A percentile compares a stretch with the other conserved stretches of the same genome.
phyloP scores from a whole-genome alignment of 2,329 filamentous ascomycete genomes.

The Apiospora kogelbergensis region DNA sequence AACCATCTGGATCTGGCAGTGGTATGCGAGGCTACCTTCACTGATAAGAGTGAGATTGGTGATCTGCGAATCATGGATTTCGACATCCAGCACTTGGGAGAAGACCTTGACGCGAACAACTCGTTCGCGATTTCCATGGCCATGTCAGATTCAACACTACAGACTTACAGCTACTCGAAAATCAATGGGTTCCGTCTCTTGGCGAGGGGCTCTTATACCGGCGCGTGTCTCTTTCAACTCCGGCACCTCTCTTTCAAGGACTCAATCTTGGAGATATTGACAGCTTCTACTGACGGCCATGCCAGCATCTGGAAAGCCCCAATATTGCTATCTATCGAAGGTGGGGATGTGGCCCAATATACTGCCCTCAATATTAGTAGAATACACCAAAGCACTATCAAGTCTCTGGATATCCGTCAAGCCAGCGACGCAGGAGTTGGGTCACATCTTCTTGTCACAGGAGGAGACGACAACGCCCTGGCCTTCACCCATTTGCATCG shows the following conservation, averaged over 20 bases:
- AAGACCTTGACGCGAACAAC: conserved; percentile 4
- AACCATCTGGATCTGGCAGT: conserved; percentile 52
- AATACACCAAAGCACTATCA: conserved; percentile 82
- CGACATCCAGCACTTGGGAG: conserved; percentile 47
- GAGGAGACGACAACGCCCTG: conserved; percentile 86
- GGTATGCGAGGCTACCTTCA: conserved; percentile 54
- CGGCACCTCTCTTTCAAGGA: conserved; percentile 38
- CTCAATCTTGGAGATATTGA: conserved; percentile 49
- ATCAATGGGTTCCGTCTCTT: conserved; percentile 47
- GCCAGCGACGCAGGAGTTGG: conserved; percentile 25
- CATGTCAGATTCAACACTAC: conserved; percentile 81
- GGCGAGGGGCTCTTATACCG: conserved; percentile 61
- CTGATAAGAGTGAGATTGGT: conserved; percentile 48
- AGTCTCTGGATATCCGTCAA: conserved; percentile 52
- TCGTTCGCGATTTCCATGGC: conserved; percentile 66
- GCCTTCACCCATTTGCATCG: conserved; percentile 37
- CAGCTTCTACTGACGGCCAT: conserved; percentile 80
- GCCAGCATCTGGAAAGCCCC: conserved; percentile 57
- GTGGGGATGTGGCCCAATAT: conserved; percentile 19
- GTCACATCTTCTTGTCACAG: conserved; percentile 62
- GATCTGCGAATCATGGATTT: conserved; percentile 85
- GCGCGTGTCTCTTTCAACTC: conserved; percentile 73
- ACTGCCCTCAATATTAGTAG: conserved; percentile 34
- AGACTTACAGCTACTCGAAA: conserved; percentile 53
- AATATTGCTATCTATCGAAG: neutral